Evolutionary conservation across 805 yeast genomes (phyloP).

Genomic region (Komagataella pseudopastoris): DNA sequence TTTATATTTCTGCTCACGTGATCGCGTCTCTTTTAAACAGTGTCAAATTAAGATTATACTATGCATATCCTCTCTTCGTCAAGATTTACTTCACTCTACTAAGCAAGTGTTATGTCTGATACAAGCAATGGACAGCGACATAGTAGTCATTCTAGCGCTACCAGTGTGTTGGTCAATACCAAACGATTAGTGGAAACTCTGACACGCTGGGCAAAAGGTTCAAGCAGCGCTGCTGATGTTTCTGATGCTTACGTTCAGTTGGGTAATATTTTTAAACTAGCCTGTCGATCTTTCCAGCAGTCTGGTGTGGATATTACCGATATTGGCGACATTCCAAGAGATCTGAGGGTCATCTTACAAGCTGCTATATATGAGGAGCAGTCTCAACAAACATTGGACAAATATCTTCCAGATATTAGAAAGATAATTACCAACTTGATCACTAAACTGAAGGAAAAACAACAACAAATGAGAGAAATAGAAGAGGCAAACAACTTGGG

Average conservation of each 20-base stretch:
- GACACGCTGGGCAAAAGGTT: conserved; percentile 79
- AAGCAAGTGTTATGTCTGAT: background rate
- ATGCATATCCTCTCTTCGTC: background rate
- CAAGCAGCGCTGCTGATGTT: conserved; percentile 72
- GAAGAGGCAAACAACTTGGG: conserved; percentile 2
- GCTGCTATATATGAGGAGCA: conserved; percentile 78
- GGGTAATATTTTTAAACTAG: conserved; percentile 87
- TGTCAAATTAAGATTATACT: background rate
- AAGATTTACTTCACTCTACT: background rate
- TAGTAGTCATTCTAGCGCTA: conserved; percentile 66
- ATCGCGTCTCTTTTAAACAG: background rate
- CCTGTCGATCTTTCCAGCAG: conserved; percentile 63
- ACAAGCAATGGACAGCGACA: background rate
- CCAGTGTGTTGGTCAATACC: conserved; percentile 73
- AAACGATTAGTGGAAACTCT: conserved; percentile 77
- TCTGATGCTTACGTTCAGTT: conserved; percentile 83
- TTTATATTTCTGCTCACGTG: conserved; percentile 1
- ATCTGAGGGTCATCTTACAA: conserved; percentile 68
- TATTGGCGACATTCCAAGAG: conserved; percentile 82
- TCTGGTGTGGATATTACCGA: conserved; percentile 76
- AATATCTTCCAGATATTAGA: conserved; percentile 72
- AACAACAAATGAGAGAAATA: conserved; percentile 25
- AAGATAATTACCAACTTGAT: conserved; percentile 73
- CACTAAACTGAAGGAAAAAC: conserved; percentile 71
- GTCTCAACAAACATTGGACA: conserved; percentile 68